phyloP scores from a whole-genome alignment of 257 asterid genomes.

The Rehmannia glutinosa region DNA sequence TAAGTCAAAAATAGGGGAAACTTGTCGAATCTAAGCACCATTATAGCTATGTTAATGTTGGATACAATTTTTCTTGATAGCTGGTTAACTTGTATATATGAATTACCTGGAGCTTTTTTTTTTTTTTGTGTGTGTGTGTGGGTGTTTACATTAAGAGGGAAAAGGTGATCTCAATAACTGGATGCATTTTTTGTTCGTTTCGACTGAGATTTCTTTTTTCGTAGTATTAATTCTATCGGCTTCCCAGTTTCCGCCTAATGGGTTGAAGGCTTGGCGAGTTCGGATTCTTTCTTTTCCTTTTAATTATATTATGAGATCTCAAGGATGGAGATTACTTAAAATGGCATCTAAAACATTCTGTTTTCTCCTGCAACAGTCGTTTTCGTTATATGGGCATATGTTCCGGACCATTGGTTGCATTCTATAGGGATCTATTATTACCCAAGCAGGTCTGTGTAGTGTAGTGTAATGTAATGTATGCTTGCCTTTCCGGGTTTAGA shows the following conservation, averaged over 20 bases:
- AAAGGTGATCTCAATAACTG: background rate
- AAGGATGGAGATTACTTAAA: background rate
- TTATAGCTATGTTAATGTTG: background rate
- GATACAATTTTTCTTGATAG: background rate
- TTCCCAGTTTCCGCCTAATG: background rate
- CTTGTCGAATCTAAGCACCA: background rate
- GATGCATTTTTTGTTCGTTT: no score
- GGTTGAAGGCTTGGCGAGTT: background rate
- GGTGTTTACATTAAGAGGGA: background rate
- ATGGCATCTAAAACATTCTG: background rate
- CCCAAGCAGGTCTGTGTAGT: slow-evolving; percentile 51
- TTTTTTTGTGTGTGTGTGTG: no score
- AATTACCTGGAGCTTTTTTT: no score
- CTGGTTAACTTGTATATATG: background rate
- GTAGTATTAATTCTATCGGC: background rate
- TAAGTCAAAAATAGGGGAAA: background rate
- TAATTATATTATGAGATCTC: slow-evolving; percentile 14
- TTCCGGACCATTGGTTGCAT: slow-evolving; percentile 62
- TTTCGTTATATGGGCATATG: slow-evolving; percentile 62
- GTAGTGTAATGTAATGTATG: background rate
- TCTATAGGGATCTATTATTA: slow-evolving; percentile 59
- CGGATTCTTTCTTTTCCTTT: no score
- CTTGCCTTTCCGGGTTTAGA: no score
- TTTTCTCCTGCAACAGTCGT: slow-evolving; percentile 35
- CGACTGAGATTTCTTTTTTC: no score